Conservation (phyloP, 106 monocot species). For the Amphibolis antarctica region DNA sequence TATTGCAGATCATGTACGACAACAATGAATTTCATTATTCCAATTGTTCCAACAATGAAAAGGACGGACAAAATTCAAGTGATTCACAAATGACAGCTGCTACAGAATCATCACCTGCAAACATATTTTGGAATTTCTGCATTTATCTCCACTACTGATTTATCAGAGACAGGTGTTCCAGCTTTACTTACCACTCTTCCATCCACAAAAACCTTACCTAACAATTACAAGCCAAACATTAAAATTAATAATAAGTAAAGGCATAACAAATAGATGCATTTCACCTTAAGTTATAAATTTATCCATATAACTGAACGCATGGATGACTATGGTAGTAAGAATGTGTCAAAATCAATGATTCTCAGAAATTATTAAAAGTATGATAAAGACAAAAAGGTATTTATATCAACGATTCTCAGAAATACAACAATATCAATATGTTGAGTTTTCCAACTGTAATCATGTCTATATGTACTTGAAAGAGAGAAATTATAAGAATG, state of each 20-base stretch:
- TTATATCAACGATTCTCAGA: no score
- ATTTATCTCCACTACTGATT: constrained; percentile 78
- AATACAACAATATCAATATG: no score
- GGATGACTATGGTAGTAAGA: no score
- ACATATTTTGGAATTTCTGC: constrained; percentile 99
- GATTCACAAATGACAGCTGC: not conserved
- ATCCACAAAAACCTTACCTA: constrained; percentile 93
- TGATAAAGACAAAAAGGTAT: no score
- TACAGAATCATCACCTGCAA: constrained; percentile 86
- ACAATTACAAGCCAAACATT: not conserved
- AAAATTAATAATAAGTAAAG: not conserved
- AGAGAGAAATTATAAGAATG: no score
- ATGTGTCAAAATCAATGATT: no score
- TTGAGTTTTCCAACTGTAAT: no score
- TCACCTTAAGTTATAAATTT: not conserved
- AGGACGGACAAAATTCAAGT: not conserved
- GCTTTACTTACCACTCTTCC: constrained; percentile 83
- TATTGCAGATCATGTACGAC: constrained; percentile 23
- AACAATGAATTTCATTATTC: not conserved
- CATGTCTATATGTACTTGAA: no score
- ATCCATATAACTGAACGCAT: no score
- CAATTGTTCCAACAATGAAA: no score
- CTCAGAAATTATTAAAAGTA: no score
- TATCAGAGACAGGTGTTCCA: constrained; percentile 84
- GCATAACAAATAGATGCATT: not conserved